Base-by-base conservation (phyloP, 139 green algal species). In the Chlamydomonas applanata region DNA sequence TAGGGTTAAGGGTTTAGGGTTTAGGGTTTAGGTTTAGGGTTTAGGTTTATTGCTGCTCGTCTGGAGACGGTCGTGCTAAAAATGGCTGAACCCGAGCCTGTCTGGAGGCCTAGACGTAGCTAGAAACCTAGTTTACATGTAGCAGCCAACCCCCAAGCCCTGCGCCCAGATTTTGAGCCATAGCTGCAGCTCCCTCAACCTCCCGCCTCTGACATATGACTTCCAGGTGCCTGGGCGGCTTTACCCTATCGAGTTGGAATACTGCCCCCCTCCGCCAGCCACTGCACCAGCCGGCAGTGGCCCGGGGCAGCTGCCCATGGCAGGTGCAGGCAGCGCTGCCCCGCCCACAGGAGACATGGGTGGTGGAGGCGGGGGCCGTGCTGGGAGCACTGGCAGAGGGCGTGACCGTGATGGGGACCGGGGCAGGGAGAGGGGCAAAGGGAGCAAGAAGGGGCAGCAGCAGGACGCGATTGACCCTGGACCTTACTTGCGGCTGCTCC, bases 231-330 rank as follows among this genome's bases (percentile, higher is more conserved):
- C 80, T 16, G 80, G 80, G 14, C 64, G 80, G 19, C 71, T 85
- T 2, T 85, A 85, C 63, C 80, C 80, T 25, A 85, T 85, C 27
- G 56, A 82, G 46, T 66, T 85, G n/a, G 75, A 79, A 30, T 85
- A 85, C 60, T 11, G 45, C 17, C 25, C 35, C 1, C 69, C 11
- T 32, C 27, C 46, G 20, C n/a, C 3, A 40, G 13, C 30, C 4
- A 11, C 40, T 11, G 11, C 40, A 7, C 7, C 40, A 11, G 7
- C 40, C 11, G 54, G 54, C 13, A 7, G 19, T 33, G 54, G 54
- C 9, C 54, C 54, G 5, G 54, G 54, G 9, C 54, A 63, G 54
- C 61, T 49, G 40, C 40, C 40, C 40, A 49, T 49, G 40, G 40
- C 29, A 45, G 61, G 32, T 4, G 61, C 61, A 13, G 61, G 61